Conservation (phyloP, 768 basidiomycete genomes). For the Phaffia australis region DNA sequence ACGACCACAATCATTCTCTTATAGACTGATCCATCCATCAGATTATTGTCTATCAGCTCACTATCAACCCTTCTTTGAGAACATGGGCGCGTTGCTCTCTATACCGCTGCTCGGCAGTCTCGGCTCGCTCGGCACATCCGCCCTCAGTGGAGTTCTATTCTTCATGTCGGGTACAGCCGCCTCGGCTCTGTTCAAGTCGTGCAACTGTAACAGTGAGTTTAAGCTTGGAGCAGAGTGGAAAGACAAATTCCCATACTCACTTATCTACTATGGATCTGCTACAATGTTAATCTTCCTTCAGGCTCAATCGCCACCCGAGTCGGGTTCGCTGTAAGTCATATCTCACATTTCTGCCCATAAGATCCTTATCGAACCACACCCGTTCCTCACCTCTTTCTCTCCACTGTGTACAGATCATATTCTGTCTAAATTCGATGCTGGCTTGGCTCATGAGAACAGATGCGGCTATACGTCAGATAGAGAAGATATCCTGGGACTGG, state of each 20-base stretch:
- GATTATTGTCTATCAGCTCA: background rate
- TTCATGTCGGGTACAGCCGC: conserved; percentile 45
- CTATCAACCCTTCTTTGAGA: background rate
- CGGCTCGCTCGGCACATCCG: conserved; percentile 49
- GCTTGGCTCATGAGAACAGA: conserved; percentile 96
- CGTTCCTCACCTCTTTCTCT: background rate
- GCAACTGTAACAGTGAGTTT: conserved; percentile 72
- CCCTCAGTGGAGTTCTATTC: conserved; percentile 56
- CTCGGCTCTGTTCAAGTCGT: conserved; percentile 94
- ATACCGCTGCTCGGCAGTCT: conserved; percentile 41
- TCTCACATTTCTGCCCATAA: background rate
- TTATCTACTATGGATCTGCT: background rate
- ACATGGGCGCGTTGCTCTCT: conserved; percentile 42
- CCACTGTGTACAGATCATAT: conserved; percentile 59
- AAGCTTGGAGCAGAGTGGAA: background rate
- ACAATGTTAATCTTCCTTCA: background rate
- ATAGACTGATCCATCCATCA: conserved; percentile 5
- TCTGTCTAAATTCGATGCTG: conserved; percentile 85
- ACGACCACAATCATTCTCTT: background rate
- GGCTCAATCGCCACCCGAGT: conserved; percentile 90
- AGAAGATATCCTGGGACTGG: conserved; percentile 90
- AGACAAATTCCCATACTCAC: background rate
- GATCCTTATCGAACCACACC: background rate
- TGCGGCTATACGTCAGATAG: conserved; percentile 69
- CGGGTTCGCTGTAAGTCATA: conserved; percentile 67